Percentiles rank a stretch among this genome's conserved stretches.
phyloP scores from a whole-genome alignment of 2,329 filamentous ascomycete species.

The Epichloe bromicola region DNA sequence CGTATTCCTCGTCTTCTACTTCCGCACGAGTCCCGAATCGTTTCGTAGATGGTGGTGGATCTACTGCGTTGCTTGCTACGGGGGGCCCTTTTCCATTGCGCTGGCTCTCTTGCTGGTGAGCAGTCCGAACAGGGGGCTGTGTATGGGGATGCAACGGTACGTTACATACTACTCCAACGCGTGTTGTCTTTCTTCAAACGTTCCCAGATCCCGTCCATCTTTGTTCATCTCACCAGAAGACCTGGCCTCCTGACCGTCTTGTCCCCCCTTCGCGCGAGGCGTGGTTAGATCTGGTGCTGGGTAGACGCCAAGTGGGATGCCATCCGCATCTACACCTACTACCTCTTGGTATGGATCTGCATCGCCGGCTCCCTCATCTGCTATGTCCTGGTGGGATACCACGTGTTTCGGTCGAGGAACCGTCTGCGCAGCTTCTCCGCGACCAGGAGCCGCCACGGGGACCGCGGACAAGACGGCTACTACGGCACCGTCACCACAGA shows the following conservation, averaged over 20 bases:
- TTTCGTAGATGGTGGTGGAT: slow-evolving; percentile 61
- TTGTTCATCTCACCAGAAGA: not conserved
- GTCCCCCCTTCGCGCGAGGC: not conserved
- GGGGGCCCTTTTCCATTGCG: slow-evolving; percentile 54
- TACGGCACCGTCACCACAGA: slow-evolving; percentile 42
- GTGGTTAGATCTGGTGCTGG: slow-evolving; percentile 49
- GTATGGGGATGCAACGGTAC: slow-evolving; percentile 45
- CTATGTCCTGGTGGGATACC: slow-evolving; percentile 44
- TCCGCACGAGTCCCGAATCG: slow-evolving; percentile 47
- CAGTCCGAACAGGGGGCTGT: slow-evolving; percentile 22
- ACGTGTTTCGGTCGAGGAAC: slow-evolving; percentile 46
- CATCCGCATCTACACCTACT: slow-evolving; percentile 48
- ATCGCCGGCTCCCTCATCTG: slow-evolving; percentile 41
- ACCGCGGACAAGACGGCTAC: slow-evolving; percentile 16
- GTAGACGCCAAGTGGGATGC: slow-evolving; percentile 40
- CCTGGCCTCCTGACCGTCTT: not conserved
- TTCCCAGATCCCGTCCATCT: too few species aligned
- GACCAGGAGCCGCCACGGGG: slow-evolving; percentile 18
- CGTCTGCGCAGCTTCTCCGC: slow-evolving; percentile 38
- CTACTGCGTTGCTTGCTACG: slow-evolving; percentile 60
- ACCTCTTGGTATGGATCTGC: slow-evolving; percentile 48
- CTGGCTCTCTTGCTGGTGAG: slow-evolving; percentile 49
- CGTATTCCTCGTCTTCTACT: slow-evolving; percentile 58
- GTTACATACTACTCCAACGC: slow-evolving; percentile 8
- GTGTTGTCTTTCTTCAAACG: too few species aligned